Conservation (phyloP, 257 asterid species). For the Gentiana straminea region DNA sequence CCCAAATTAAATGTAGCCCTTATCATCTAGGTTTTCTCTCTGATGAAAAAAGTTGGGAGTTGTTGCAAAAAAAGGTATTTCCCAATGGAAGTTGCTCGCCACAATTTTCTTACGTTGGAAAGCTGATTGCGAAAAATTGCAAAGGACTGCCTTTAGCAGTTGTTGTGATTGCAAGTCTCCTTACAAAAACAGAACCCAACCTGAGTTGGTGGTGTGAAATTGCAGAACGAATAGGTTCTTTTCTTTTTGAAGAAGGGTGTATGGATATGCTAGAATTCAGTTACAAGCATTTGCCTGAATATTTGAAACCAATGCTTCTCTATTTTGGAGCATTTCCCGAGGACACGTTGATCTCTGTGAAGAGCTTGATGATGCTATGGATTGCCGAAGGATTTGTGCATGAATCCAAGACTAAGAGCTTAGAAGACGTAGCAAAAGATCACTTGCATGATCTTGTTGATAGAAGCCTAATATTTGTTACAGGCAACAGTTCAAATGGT, state of each 20-base stretch:
- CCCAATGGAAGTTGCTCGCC: neutral
- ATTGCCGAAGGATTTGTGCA: constrained; percentile 5
- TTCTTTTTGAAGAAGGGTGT: neutral
- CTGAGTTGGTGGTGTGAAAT: constrained; percentile 1
- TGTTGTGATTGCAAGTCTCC: constrained; percentile 4
- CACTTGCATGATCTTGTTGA: neutral
- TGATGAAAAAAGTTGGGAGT: neutral
- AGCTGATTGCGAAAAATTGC: neutral
- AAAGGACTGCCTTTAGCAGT: neutral
- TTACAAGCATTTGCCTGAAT: constrained; percentile 4
- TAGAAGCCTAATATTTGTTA: constrained; percentile 1
- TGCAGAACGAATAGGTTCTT: neutral
- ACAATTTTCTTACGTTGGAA: neutral
- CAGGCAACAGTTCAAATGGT: neutral
- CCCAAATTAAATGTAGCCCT: neutral
- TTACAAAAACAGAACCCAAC: neutral
- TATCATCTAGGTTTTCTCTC: neutral
- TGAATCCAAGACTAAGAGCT: neutral
- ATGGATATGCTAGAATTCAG: neutral
- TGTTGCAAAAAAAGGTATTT: neutral
- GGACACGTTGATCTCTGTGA: neutral
- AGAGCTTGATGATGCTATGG: constrained; percentile 4
- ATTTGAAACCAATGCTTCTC: constrained; percentile 5
- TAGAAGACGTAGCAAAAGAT: constrained; percentile 4
- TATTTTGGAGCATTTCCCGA: constrained; percentile 4